Base-by-base conservation (phyloP, 1,284 basidiomycete genomes). In the Schizopora paradoxa region DNA sequence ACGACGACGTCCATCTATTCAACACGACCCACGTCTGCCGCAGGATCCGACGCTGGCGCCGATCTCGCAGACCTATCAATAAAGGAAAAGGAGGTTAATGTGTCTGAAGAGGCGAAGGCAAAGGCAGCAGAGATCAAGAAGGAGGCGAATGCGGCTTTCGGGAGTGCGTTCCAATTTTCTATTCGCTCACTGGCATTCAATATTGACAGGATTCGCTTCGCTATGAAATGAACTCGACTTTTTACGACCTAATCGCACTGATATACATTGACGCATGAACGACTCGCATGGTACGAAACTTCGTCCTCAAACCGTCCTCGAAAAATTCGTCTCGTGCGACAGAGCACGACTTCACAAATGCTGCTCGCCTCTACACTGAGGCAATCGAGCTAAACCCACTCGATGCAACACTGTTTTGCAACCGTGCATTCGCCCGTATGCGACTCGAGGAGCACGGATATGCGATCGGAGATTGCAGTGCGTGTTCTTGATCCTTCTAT, bases 101-200 rank as follows among this genome's bases (percentile, higher is more conserved):
- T 89, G 45, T 78, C 86, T 1, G 82, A 86, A 36, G 73, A 80
- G 51, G 85, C 88, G 53, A 79, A 70, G 58, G 72, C 71, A 29
- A 73, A 78, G 57, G 88, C 91, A 4, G 65, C 74, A 6, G 73
- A 72, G 56, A 61, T 94, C 48, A 97, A 96, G 66, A 75, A 71
- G 6, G 73, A 86, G 54, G 93, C 92, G 8, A 96, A 96, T 69
- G 82, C 84, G 58, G 86, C 89, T 3, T 97, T 95, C 61, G 68
- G 70, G 25, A 68, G 89, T 89, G 65, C 61, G 35, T 37, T 35
- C 36, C 48, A 46, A 33, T 40, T 16, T 26, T 14, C n/a, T n/a
- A n/a, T n/a, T n/a, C n/a, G n/a, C n/a, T n/a, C n/a, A n/a, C n/a
- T n/a, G n/a, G n/a, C n/a, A n/a, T n/a, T n/a, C n/a, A n/a, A n/a